A percentile compares a stretch with the other conserved stretches of the same genome.
These are phyloP conservation scores for Scedosporium apiospermum DNA, from an alignment of 2,329 filamentous ascomycete species.

Conservation along the genomic window DNA sequence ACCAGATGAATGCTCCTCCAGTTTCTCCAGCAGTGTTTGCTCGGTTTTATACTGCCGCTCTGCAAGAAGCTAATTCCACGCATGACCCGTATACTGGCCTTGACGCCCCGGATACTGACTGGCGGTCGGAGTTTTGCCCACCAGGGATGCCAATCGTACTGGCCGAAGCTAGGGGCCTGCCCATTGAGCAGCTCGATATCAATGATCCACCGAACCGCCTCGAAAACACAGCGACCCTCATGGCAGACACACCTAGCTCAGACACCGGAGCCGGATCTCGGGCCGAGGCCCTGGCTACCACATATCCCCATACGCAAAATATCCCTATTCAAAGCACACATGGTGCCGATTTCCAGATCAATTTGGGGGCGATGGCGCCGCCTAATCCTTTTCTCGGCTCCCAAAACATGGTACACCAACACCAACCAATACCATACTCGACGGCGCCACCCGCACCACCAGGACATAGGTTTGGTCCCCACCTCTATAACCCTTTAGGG, in stretches of 20 bases:
- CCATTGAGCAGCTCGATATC: conserved; percentile 2
- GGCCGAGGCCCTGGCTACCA: not conserved
- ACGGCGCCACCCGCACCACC: not conserved
- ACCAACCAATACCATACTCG: not conserved
- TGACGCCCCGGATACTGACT: conserved; percentile 4
- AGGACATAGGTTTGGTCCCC: not conserved
- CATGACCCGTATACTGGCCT: conserved; percentile 4
- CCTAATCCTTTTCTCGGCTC: not conserved
- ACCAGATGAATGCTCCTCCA: not conserved
- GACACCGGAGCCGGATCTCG: not conserved
- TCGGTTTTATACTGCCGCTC: not conserved
- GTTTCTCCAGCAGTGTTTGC: not conserved
- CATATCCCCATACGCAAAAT: not conserved
- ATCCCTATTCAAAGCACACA: not conserved
- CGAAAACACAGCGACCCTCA: not conserved
- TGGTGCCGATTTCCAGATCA: not conserved
- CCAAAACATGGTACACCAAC: not conserved
- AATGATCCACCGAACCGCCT: not conserved
- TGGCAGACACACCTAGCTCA: not conserved
- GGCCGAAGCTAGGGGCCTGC: conserved; percentile 12
- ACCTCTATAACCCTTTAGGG: not conserved
- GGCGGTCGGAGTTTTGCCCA: conserved; percentile 9
- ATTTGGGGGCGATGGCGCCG: not conserved
- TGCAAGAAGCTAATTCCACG: conserved; percentile 1
- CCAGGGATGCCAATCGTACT: conserved; percentile 11